Evolutionary conservation across 345 rosid genomes (phyloP), one percentile per base, ranked within the genome.

Genomic region (Pseudoturritis turrita): DNA sequence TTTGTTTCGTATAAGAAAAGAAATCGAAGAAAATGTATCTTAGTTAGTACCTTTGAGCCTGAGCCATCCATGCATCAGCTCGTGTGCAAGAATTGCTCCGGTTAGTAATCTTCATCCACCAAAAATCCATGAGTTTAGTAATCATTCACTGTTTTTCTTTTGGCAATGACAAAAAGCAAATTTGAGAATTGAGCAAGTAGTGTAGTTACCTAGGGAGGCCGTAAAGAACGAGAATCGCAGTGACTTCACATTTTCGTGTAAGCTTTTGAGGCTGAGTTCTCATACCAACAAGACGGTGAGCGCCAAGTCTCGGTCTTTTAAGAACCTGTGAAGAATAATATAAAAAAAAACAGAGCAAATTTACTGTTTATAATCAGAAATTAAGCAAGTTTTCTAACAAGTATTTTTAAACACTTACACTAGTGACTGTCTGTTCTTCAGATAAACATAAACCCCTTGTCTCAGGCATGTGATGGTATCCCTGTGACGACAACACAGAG

Each of bases 391-490:
- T 57, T 28, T 40, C 25, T 17, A 17, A 25, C 46, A 46, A 49
- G 40, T 44, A 36, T 46, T 54, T 37, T 1, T 28, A 63, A 45
- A 46, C 14, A 62, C 92, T 50, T 89, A 95, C 99, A 79, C 91
- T 91, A 50, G 93, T 77, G 46, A 91, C 91, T 10, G 96, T 95
- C 65, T 89, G 99, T 73, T 95, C 97, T 81, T 91, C 99, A 19
- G 97, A 95, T 68, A 95, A 89, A 64, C 99, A 91, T 58, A 95
- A 82, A n/a, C 99, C 96, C 59, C 97, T 84, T 47, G 96, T 95
- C 84, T 89, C 99, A 19, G 96, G 99, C 96, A 91, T 83, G 79
- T 95, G 96, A 81, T 89, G 91, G 79, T 88, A 82, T 15, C 96
- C 97, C 99, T 95, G 80, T 40, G 59, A 70, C 37, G 40, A 65